Base-by-base conservation (phyloP, 148 eudicot species). In the Rhododendron kiyosumense region DNA sequence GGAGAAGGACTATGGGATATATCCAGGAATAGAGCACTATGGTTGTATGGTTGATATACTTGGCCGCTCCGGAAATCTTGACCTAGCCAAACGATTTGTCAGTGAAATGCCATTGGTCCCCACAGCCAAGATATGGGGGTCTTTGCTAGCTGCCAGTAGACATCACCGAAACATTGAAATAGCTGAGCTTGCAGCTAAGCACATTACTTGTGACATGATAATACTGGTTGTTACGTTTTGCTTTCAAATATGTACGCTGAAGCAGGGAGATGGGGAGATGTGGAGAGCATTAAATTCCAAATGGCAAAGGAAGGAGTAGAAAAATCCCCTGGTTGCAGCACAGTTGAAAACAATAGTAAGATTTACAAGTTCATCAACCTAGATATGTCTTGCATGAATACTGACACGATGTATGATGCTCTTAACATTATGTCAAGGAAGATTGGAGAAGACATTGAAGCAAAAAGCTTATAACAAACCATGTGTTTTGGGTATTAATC, bases 1-100 rank as follows among this genome's bases (percentile, higher is more conserved):
- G 96, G 93, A 88, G 86, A 74, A 81, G 71, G 93, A 92, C 38
- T 90, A 90, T 80, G 91, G 90, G 20, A 86, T 96, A 75, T 92
- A 93, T 41, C 95, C 94, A 43, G 91, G 88, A 84, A 94, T 94
- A 71, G 98, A 96, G 87, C 98, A 96, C 78, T 96, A 94, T 82
- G 97, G 98, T 28, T 94, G 94, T 87, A 92, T 94, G 89, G 46
- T 96, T 84, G 98, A 96, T 88, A 89, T 96, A 41, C 85, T 94
- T 26, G 96, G 98, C 6, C 98, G 98, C 18, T 79, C 79, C 14
- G 92, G 95, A 65, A 65, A 91, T 78, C 85, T 94, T 46, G 90
- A 91, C 13, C 54, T 36, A 46, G 96, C 94, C 13, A 88, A 87
- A 85, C 52, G 52, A 30, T 86, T 96, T 79, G 90, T 96, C 34